A percentile compares a stretch with the other conserved stretches of the same genome.
These are phyloP conservation scores for Leishmania aethiopica DNA, from an alignment of 208 protist species.

Conservation along the genomic window DNA sequence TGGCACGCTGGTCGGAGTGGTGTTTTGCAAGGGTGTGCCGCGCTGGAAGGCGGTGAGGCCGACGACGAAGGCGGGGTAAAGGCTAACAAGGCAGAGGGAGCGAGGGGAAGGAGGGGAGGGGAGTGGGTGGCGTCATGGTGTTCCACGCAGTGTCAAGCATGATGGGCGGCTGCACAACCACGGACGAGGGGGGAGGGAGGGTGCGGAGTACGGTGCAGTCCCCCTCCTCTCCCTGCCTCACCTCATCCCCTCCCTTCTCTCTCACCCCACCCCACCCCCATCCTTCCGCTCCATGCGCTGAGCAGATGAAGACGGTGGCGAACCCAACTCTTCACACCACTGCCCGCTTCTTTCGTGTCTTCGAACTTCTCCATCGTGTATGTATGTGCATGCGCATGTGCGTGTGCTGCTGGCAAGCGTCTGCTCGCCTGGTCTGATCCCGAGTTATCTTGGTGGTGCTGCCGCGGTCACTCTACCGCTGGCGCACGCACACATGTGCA, in stretches of 20 bases:
- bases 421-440: neutral
- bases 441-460: neutral
- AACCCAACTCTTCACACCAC: slow-evolving; percentile 11
- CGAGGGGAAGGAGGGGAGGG: neutral
- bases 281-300: neutral
- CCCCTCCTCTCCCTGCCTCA: neutral
- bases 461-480: neutral
- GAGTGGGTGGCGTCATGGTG: neutral
- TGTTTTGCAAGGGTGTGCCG: slow-evolving; percentile 73
- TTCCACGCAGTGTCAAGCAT: neutral
- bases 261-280: neutral
- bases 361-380: neutral
- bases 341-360: slow-evolving; percentile 13
- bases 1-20: slow-evolving; percentile 68
- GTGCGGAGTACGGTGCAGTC: neutral
- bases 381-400: neutral
- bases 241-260: neutral
- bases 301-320: neutral
- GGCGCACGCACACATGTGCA: neutral
- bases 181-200: neutral
- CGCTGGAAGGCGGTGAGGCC: slow-evolving; percentile 49
- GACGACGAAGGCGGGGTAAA: slow-evolving; percentile 16
- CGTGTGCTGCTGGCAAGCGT: neutral
- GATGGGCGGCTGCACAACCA: neutral
- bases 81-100: neutral